phyloP scores from a whole-genome alignment of 768 basidiomycete species.

The Boletus sp. region DNA sequence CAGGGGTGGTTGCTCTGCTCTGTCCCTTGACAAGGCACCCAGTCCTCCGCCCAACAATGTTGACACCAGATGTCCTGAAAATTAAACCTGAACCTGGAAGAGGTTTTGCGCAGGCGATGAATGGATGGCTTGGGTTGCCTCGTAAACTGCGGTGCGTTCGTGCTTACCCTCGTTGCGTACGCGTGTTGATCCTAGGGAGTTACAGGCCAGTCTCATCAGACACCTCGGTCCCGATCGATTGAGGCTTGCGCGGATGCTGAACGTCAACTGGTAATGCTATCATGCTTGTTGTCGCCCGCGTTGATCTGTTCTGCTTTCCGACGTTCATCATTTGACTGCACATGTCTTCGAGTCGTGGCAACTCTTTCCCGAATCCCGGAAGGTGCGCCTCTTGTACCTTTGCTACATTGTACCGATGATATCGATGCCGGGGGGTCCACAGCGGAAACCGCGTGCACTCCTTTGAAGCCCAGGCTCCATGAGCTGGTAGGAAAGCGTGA shows the following conservation, averaged over 20 bases:
- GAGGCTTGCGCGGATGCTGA: background rate
- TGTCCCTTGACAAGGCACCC: conserved; percentile 10
- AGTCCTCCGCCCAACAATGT: background rate
- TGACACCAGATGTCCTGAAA: background rate
- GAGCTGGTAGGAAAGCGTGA: background rate
- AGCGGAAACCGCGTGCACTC: background rate
- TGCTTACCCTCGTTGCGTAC: background rate
- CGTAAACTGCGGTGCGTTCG: conserved; percentile 7
- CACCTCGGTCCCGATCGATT: background rate
- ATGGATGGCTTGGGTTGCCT: conserved; percentile 12
- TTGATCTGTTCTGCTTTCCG: background rate
- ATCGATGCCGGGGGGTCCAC: background rate
- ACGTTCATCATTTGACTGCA: background rate
- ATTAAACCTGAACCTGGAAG: background rate
- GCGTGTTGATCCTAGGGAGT: background rate
- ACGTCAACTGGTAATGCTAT: background rate
- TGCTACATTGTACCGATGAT: background rate
- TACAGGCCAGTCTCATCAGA: background rate
- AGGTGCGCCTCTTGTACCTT: background rate
- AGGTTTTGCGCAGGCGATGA: conserved; percentile 11
- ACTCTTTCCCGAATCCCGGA: background rate
- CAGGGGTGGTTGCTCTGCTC: conserved; percentile 12
- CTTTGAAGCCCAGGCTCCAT: conserved; percentile 5
- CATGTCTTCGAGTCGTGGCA: background rate
- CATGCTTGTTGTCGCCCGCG: background rate